Conservation (phyloP, 2,329 filamentous ascomycete genomes). For the Monosporascus sp. region DNA sequence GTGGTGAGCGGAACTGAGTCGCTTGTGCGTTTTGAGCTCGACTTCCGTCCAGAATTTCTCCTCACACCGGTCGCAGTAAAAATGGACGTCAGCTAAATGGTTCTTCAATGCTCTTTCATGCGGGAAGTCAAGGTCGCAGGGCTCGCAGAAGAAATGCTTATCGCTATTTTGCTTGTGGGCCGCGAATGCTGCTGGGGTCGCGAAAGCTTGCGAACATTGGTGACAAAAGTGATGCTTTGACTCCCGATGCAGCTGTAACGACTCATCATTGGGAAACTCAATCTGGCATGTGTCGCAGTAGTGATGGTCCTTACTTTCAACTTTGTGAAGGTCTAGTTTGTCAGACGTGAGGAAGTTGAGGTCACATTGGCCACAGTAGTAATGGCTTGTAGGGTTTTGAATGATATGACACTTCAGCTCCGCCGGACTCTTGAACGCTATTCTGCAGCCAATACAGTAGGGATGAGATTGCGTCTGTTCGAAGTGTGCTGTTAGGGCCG, state of each 20-base stretch:
- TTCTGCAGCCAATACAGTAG: background rate
- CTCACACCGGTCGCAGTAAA: too few relatives aligned
- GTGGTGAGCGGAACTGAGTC: too few relatives aligned
- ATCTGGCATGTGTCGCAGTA: constrained; percentile 3
- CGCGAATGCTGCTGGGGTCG: too few relatives aligned
- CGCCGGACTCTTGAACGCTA: background rate
- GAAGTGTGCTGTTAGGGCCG: background rate
- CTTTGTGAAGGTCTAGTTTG: constrained; percentile 1
- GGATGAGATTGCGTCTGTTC: background rate
- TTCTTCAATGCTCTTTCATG: too few relatives aligned
- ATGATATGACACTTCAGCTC: background rate
- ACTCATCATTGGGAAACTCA: constrained; percentile 3
- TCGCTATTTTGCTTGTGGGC: too few relatives aligned
- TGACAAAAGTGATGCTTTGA: background rate
- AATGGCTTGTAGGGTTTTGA: background rate
- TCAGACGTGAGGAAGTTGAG: too few relatives aligned
- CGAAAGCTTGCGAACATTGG: too few relatives aligned
- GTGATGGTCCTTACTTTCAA: background rate
- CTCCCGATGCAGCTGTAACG: background rate
- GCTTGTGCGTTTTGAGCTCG: too few relatives aligned
- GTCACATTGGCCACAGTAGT: background rate
- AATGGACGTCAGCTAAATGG: too few relatives aligned
- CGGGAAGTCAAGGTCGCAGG: too few relatives aligned
- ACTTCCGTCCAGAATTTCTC: too few relatives aligned
- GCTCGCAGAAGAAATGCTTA: too few relatives aligned